phyloP scores from a whole-genome alignment of 2,329 filamentous ascomycete genomes.

The Exophiala sideris region DNA sequence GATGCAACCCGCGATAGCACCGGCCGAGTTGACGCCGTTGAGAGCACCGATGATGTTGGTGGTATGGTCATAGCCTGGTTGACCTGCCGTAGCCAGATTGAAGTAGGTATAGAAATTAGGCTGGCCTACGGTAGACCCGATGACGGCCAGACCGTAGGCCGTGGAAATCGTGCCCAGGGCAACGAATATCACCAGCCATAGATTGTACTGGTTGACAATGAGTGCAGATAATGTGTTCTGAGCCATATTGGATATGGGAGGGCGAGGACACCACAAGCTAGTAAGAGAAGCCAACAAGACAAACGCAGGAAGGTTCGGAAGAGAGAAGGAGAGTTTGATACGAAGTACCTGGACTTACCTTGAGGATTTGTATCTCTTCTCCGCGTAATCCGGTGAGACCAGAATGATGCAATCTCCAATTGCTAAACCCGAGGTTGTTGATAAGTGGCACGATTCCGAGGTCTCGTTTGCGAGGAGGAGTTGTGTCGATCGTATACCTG shows the following conservation, averaged over 20 bases:
- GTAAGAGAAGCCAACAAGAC: not conserved
- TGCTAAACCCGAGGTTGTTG: slow-evolving; percentile 1
- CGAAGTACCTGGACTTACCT: not conserved
- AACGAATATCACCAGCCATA: slow-evolving; percentile 35
- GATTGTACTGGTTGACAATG: slow-evolving; percentile 33
- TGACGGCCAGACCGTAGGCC: slow-evolving; percentile 36
- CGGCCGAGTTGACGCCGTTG: slow-evolving; percentile 45
- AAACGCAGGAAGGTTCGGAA: not conserved
- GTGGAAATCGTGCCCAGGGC: slow-evolving; percentile 35
- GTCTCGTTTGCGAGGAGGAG: not conserved
- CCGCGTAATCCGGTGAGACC: not conserved
- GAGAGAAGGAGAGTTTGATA: not conserved
- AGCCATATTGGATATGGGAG: too few relatives aligned
- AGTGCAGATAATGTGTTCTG: slow-evolving; percentile 8
- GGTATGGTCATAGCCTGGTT: slow-evolving; percentile 42
- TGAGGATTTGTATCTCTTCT: not conserved
- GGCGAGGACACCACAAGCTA: too few relatives aligned
- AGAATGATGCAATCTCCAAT: slow-evolving; percentile 1
- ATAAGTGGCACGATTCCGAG: not conserved
- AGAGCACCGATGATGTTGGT: slow-evolving; percentile 44
- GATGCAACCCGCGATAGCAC: slow-evolving; percentile 37
- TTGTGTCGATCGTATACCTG: not conserved
- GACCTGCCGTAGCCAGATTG: slow-evolving; percentile 35
- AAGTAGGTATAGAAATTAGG: slow-evolving; percentile 45
- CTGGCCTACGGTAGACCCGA: slow-evolving; percentile 46